Evolutionary conservation across 192 early-diverging fungal species (phyloP), one percentile per base, ranked within the genome.

Genomic region (Chytriomyces sp.): DNA sequence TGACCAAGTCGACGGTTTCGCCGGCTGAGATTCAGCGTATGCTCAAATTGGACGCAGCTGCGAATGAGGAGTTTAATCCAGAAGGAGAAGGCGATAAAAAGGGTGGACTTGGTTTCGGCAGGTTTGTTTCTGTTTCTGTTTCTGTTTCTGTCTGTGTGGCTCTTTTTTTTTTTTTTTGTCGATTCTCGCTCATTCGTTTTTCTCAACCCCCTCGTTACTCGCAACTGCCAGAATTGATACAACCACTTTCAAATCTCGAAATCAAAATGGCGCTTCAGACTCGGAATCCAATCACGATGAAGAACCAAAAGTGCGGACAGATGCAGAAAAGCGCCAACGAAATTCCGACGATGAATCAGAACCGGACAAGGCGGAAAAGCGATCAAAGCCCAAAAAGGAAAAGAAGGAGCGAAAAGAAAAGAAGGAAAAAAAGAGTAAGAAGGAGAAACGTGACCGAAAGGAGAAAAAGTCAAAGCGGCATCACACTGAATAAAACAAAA

Each of bases 81-180:
- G 69, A 11, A 49, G 69, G 23, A 2, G 69, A 67, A 20, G 73
- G 26, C 9, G 72, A 44, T 7, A 65, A 81, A 13, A 50, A 45
- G 71, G 68, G 67, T 13, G 82, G 84, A 49, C 49, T 84, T 53
- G 83, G 83, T 5, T 85, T 79, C 50, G 78, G 79, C 69, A 79
- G 83, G 83, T 84, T 43, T 7, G 79, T 72, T 28, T 35, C n/a
- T n/a, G n/a, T n/a, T n/a, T n/a, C n/a, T n/a, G n/a, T 3, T 43
- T 18, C 8, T 28, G 16, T 3, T 16, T 44, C n/a, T 57, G 61
- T 43, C 10, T 53, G 0, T 11, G 20, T 70, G 44, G 44, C 24
- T 23, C 20, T 10, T 67, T 13, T 53, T 57, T 50, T 18, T 23
- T 11, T 10, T 67, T 13, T 53, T 57, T 50, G 5, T 49, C 5